Percentiles rank a stretch among this genome's conserved stretches.
Evolutionary conservation across 805 yeast genomes (phyloP).

Genomic region (Pichia rugopelliculosa): DNA sequence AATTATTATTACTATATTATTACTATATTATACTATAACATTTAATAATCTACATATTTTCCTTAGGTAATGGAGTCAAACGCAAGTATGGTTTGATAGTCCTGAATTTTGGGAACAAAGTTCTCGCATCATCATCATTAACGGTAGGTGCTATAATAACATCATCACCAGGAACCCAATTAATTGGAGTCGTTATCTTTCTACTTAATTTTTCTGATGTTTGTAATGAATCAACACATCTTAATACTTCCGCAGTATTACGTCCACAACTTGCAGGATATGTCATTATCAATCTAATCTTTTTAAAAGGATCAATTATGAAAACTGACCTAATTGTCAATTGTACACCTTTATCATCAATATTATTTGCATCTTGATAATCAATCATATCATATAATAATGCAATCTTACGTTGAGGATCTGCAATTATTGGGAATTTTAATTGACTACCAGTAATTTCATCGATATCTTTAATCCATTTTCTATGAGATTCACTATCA

Average conservation of each 20-base stretch:
- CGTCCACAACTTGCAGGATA: conserved; percentile 73
- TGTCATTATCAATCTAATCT: conserved; percentile 52
- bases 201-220: conserved; percentile 42
- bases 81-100: conserved; percentile 58
- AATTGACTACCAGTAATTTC: conserved; percentile 54
- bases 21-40: neutral
- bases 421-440: conserved; percentile 64
- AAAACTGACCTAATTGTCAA: conserved; percentile 67
- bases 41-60: neutral
- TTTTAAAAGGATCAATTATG: conserved; percentile 50
- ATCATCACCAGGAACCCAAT: conserved; percentile 70
- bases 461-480: conserved; percentile 68
- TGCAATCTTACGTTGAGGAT: conserved; percentile 54
- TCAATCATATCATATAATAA: conserved; percentile 63
- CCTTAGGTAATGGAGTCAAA: conserved; percentile 35
- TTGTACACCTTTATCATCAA: conserved; percentile 57
- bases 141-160: conserved; percentile 66
- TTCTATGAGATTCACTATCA: conserved; percentile 50
- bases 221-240: conserved; percentile 66
- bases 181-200: conserved; percentile 58
- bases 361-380: conserved; percentile 58
- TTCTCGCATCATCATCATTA: conserved; percentile 51
- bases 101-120: conserved; percentile 54
- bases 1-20: too few relatives aligned
- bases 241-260: conserved; percentile 66